A percentile compares a stretch with the other conserved stretches of the same genome.
Evolutionary conservation across 179 eudicot genomes (phyloP).

Genomic region (Vitellaria paradoxa): DNA sequence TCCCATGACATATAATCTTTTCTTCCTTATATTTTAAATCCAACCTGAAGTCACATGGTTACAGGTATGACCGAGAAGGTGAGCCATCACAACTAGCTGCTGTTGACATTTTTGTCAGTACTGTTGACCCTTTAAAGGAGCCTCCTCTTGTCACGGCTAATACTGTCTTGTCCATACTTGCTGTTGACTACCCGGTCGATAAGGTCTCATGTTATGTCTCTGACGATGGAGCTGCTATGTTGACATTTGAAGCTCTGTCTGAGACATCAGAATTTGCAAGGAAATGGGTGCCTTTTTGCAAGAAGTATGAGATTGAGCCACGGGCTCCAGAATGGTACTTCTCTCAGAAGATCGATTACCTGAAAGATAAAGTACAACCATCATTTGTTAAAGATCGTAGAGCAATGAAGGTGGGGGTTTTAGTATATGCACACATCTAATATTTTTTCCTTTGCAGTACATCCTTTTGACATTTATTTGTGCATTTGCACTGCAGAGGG

Average conservation of each 20-base stretch:
- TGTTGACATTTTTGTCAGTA: constrained; percentile 85
- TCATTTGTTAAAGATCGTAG: constrained; percentile 85
- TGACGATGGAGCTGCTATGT: constrained; percentile 93
- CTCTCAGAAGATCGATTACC: constrained; percentile 64
- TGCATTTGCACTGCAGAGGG: constrained; percentile 44
- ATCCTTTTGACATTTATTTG: constrained; percentile 2
- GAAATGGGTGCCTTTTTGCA: constrained; percentile 83
- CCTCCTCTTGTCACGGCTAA: constrained; percentile 90
- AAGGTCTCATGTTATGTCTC: constrained; percentile 86
- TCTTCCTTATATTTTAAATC: background rate
- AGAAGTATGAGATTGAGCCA: constrained; percentile 74
- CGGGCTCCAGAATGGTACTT: constrained; percentile 92
- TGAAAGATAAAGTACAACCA: constrained; percentile 69
- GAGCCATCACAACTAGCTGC: constrained; percentile 84
- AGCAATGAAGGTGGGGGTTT: constrained; percentile 69
- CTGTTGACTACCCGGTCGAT: constrained; percentile 88
- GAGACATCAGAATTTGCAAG: constrained; percentile 84
- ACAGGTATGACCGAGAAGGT: constrained; percentile 81
- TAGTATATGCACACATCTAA: background rate
- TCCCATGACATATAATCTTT: background rate
- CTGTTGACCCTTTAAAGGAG: constrained; percentile 86
- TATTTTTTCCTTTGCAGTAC: background rate
- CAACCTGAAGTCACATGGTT: background rate
- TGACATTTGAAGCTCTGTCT: constrained; percentile 75
- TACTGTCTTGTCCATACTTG: constrained; percentile 73